phyloP scores from a whole-genome alignment of 257 asterid species.

The Lycium barbarum region DNA sequence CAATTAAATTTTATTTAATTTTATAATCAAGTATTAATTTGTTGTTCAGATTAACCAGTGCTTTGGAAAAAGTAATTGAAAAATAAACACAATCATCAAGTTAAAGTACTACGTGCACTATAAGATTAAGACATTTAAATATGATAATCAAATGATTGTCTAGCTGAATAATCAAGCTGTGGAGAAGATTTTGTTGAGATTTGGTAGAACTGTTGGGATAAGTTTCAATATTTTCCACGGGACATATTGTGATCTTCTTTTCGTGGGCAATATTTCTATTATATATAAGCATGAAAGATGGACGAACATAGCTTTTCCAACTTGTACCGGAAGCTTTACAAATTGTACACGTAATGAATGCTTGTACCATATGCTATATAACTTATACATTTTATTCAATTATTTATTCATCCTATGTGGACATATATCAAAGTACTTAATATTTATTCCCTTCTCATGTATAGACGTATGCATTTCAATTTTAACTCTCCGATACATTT shows the following conservation, averaged over 20 bases:
- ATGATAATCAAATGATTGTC: background rate
- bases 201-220: constrained; percentile 1
- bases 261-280: background rate
- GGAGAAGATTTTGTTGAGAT: constrained; percentile 6
- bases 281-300: too few relatives aligned
- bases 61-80: background rate
- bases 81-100: background rate
- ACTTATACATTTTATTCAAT: too few relatives aligned
- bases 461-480: too few relatives aligned
- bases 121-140: background rate
- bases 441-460: too few relatives aligned
- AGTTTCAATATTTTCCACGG: background rate
- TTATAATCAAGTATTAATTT: background rate
- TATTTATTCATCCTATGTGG: too few relatives aligned
- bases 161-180: background rate
- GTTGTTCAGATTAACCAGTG: background rate
- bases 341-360: too few relatives aligned
- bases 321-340: too few relatives aligned
- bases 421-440: too few relatives aligned
- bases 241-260: background rate
- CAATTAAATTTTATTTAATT: background rate
- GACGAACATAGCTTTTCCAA: too few relatives aligned
- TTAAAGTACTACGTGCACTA: background rate
- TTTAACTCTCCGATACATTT: too few relatives aligned
- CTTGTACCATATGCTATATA: too few relatives aligned